phyloP scores from a whole-genome alignment of 306 rosid genomes.

The Phaseolus lunatus region DNA sequence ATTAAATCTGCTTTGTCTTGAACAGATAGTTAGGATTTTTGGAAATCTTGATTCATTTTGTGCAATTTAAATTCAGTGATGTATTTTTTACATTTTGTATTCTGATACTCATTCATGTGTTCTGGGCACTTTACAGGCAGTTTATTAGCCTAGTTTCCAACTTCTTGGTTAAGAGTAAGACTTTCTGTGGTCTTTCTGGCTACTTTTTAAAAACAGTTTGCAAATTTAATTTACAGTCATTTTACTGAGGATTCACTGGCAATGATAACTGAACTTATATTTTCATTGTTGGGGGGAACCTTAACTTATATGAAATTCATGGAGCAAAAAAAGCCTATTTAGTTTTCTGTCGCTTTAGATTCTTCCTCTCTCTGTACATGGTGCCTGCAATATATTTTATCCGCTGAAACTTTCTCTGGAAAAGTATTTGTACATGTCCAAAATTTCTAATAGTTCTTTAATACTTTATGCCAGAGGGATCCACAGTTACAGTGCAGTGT shows the following conservation, averaged over 20 bases:
- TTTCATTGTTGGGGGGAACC: slow-evolving; percentile 15
- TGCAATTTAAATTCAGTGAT: neutral
- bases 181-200: slow-evolving; percentile 25
- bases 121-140: neutral
- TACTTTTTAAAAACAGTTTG: neutral
- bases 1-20: neutral
- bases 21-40: neutral
- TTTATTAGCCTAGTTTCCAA: neutral
- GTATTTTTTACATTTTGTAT: slow-evolving; percentile 8
- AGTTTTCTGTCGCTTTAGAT: slow-evolving; percentile 13
- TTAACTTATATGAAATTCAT: slow-evolving; percentile 21
- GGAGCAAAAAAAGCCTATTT: neutral
- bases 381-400: slow-evolving; percentile 16
- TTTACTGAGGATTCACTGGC: slow-evolving; percentile 18
- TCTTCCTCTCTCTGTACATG: neutral
- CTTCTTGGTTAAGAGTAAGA: neutral
- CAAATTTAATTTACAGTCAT: neutral
- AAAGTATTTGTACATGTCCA: slow-evolving; percentile 20
- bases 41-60: neutral
- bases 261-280: slow-evolving; percentile 5
- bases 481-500: slow-evolving; percentile 78
- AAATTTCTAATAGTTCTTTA: slow-evolving; percentile 45
- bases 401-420: slow-evolving; percentile 26
- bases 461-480: slow-evolving; percentile 66
- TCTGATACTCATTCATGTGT: slow-evolving; percentile 1